Evolutionary conservation across 768 basidiomycete species (phyloP), one percentile per base, ranked within the genome.

Genomic region (Leccinum arenicola): DNA sequence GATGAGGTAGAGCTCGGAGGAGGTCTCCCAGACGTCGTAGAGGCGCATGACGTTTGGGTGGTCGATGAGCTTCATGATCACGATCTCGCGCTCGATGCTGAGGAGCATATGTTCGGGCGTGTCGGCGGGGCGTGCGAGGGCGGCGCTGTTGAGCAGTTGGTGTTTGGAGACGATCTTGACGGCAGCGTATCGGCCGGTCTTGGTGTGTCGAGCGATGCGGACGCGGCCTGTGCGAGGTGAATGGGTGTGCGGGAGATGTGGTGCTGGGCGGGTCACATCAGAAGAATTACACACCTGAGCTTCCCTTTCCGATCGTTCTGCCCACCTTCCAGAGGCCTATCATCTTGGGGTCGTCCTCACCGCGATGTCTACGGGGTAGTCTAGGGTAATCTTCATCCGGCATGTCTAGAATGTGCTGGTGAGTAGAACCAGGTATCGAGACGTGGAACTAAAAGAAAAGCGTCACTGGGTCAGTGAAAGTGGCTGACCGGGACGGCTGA

Each of bases 1-100:
- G 66, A 98, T 88, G 60, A 98, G 85, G 72, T 85, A 97, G 64
- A 96, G 83, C 59, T 95, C 87, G 33, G 84, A 82, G 4, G 88
- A 88, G 0, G 94, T 95, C 75, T 98, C 95, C 93, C 93, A 98
- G 62, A 98, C 95, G 70, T 98, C 95, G 76, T 94, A 95, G 29
- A 98, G 83, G 58, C 86, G 88, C 84, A 97, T 85, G 63, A 98
- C 86, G 72, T 96, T 95, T 2, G 95, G 95, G 70, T 98, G 94
- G 62, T 95, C 88, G 64, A 97, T 88, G 61, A 97, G 85, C 74
- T 97, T 98, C 95, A 98, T 95, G 68, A 97, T 88, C 60, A 95
- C 93, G 54, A 97, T 96, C 75, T 98, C 95, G 61, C 94, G 84
- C 73, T 96, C 91, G 61, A 97, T 86, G 51, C 88, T 85, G 59